Base-by-base conservation (phyloP, 2,329 filamentous ascomycete genomes). In the Bretziella fagacearum region DNA sequence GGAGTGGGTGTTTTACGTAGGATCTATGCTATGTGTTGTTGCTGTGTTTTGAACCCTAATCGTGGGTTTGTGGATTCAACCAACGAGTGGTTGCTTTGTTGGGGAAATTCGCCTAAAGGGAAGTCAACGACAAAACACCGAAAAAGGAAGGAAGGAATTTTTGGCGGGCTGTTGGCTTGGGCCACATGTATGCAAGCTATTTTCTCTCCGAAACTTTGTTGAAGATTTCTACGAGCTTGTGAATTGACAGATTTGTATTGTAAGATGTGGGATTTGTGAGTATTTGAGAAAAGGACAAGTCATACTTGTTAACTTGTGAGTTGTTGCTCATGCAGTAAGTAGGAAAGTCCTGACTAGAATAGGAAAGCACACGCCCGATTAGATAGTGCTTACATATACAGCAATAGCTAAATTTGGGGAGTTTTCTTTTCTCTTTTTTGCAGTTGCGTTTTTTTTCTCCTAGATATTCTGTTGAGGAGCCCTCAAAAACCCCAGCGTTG, bases 401-500 rank as follows among this genome's bases (percentile, higher is more conserved):
- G 27, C 27, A 30, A 11, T 10, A 6, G 10, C 10, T 30, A 30
- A 11, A 30, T 11, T 30, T 43, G 25, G 17, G 13, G 8, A 23
- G 18, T 10, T 43, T n/a, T 33, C 29, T 44, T 35, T 17, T 13
- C 33, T 33, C 17, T 33, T 30, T 32, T 27, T 11, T 46, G 30
- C 25, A 23, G 30, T 15, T 39, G 35, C 20, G 13, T 39, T 36
- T 39, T 20, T 39, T 20, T 39, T 17, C n/a, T n/a, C n/a, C n/a
- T n/a, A 22, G 35, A 39, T 22, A 39, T 39, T 39, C 35, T 20
- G 35, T 39, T 39, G 35, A 39, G 35, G 23, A 39, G 13, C 15
- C n/a, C 11, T 7, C 11, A 36, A n/a, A 7, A 36, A 36, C n/a
- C 8, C 33, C 35, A 39, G 8, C 20, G 7, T 22, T 18, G 7